These are phyloP conservation scores for Wickerhamiella siamensis DNA, from an alignment of 805 yeast species.

Conservation along the genomic window DNA sequence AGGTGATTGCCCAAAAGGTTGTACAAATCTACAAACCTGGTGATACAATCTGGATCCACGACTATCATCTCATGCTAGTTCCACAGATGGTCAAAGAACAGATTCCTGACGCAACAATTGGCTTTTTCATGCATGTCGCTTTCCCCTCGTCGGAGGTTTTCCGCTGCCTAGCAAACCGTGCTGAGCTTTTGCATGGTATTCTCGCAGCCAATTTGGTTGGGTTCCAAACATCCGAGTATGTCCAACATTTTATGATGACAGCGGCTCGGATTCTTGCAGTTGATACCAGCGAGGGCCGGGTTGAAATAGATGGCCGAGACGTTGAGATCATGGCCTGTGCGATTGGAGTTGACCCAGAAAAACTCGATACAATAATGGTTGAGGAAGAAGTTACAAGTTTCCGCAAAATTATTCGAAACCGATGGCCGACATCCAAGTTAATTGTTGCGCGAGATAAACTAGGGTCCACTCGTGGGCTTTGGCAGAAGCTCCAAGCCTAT, in stretches of 20 bases:
- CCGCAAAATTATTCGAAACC: conserved; percentile 49
- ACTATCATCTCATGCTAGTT: conserved; percentile 76
- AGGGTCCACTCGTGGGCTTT: conserved; percentile 76
- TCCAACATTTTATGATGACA: conserved; percentile 85
- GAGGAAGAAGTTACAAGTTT: conserved; percentile 33
- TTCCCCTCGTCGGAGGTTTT: conserved; percentile 94
- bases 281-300: conserved; percentile 75
- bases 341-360: conserved; percentile 30
- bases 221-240: conserved; percentile 87
- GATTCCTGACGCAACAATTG: conserved; percentile 74
- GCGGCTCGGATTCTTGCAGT: conserved; percentile 71
- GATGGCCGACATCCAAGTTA: conserved; percentile 60
- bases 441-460: conserved; percentile 82
- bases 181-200: conserved; percentile 60
- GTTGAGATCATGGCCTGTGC: conserved; percentile 26
- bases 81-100: conserved; percentile 68
- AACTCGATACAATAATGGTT: conserved; percentile 35
- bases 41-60: conserved; percentile 85
- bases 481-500: conserved; percentile 75
- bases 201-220: conserved; percentile 79
- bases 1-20: conserved; percentile 62
- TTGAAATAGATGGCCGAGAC: conserved; percentile 41
- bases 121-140: conserved; percentile 83
- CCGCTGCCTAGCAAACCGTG: conserved; percentile 82
- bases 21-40: conserved; percentile 53